Evolutionary conservation across 2,329 filamentous ascomycete genomes (phyloP), one percentile per base, ranked within the genome.

Genomic region (Botrytis deweyae): DNA sequence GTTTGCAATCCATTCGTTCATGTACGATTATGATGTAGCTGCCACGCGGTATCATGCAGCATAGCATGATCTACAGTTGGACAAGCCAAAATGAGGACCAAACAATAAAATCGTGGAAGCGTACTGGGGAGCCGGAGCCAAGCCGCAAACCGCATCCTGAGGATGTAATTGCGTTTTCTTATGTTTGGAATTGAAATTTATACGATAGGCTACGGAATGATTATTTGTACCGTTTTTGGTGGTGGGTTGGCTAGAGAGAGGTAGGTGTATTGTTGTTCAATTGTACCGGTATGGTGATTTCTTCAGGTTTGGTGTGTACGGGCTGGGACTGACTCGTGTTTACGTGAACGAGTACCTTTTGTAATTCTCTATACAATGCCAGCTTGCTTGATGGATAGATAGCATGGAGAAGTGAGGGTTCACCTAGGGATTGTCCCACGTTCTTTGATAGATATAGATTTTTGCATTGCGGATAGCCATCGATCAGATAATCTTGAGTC

Each of bases 321-420:
- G 16, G 42, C 25, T 8, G 59, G 14, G 20, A 64, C 33, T 67
- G 44, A 67, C 33, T 67, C 64, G 22, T 52, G 36, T 20, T 22
- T 67, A 67, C 44, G 20, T 52, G 40, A 42, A 29, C 22, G 52
- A 64, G 42, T 49, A 64, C 20, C 25, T 25, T 42, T 4, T 16
- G 40, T 42, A 42, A 12, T 20, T n/a, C 49, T 55, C 25, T n/a
- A 10, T n/a, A n/a, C 12, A 7, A 49, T n/a, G 20, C 18, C 36
- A 55, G 9, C 1, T 55, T 49, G 9, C 7, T 55, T 49, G 25
- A 40, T 7, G 29, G 49, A 55, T 7, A 40, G 36, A 55, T 20
- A 40, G 49, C n/a, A 62, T 44, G 55, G 29, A 70, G 55, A 62
- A 38, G 68, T 70, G 68, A 36, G n/a, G 46, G 20, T 62, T n/a